Conservation (phyloP, 2,329 filamentous ascomycete genomes). For the Drechslerella dactyloides region DNA sequence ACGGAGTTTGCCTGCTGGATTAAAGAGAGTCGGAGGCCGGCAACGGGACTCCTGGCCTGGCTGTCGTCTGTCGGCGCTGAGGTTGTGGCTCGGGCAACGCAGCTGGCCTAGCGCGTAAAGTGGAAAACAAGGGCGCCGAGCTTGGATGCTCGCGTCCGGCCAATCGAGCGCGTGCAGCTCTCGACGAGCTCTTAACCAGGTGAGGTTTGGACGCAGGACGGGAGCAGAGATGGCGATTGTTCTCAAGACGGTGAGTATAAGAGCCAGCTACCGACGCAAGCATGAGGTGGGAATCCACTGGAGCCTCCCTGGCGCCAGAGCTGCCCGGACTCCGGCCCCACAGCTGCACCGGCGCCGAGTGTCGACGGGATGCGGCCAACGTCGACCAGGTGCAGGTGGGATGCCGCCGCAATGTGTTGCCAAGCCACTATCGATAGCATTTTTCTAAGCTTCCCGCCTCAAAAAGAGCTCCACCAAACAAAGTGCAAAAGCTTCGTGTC, state of each 20-base stretch:
- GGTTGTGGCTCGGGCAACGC: constrained; percentile 53
- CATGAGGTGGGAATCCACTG: neutral
- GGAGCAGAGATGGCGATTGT: too few relatives aligned
- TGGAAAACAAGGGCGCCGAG: constrained; percentile 34
- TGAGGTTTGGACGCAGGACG: too few relatives aligned
- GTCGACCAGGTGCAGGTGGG: constrained; percentile 24
- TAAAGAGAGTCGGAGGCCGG: constrained; percentile 11
- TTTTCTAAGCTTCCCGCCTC: constrained; percentile 41
- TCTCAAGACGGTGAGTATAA: too few relatives aligned
- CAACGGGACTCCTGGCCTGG: constrained; percentile 1
- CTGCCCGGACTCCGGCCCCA: neutral
- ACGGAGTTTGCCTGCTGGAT: constrained; percentile 20
- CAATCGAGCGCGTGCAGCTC: neutral
- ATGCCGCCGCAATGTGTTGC: constrained; percentile 38
- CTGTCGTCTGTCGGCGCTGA: constrained; percentile 11
- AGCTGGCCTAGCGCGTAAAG: constrained; percentile 58
- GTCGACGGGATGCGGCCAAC: neutral
- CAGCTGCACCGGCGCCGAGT: neutral
- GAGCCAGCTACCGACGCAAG: neutral
- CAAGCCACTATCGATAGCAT: constrained; percentile 50
- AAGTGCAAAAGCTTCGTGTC: constrained; percentile 47
- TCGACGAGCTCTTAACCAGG: neutral
- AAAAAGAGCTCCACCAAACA: constrained; percentile 24
- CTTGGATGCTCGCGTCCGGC: constrained; percentile 21
- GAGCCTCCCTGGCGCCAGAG: neutral